Conservation (phyloP, 371 early-diverging fungal species). For the Phascolomyces articulosus region DNA sequence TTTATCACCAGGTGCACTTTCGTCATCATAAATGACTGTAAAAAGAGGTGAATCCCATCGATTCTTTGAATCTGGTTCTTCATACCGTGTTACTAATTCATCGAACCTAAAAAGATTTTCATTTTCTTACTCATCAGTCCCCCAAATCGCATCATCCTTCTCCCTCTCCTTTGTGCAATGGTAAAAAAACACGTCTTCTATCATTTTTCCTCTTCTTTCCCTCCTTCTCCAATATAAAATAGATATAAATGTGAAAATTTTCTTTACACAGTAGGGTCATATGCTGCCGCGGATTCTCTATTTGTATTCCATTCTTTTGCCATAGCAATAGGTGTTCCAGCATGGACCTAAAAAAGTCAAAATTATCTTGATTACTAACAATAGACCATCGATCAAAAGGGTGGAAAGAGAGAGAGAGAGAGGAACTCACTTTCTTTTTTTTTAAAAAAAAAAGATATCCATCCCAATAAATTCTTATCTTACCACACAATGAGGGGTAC, state of each 20-base stretch:
- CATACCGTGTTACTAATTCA: slow-evolving; percentile 87
- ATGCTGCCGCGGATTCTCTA: slow-evolving; percentile 42
- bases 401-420: too few relatives aligned
- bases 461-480: too few relatives aligned
- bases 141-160: background rate
- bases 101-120: slow-evolving; percentile 61
- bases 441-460: too few relatives aligned
- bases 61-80: slow-evolving; percentile 91
- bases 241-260: background rate
- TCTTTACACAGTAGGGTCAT: slow-evolving; percentile 55
- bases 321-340: slow-evolving; percentile 66
- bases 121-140: background rate
- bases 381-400: too few relatives aligned
- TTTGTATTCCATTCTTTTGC: slow-evolving; percentile 72
- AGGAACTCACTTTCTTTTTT: too few relatives aligned
- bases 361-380: too few relatives aligned
- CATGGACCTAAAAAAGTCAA: slow-evolving; percentile 58
- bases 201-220: background rate
- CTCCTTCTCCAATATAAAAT: too few relatives aligned
- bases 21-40: slow-evolving; percentile 78
- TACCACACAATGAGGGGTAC: slow-evolving; percentile 90
- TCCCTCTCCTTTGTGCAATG: background rate
- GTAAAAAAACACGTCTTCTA: too few relatives aligned
- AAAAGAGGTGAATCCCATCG: slow-evolving; percentile 97
- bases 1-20: slow-evolving; percentile 57